Evolutionary conservation across 352 stramenopile species (phyloP).

Genomic region (Globisporangium ultimum): DNA sequence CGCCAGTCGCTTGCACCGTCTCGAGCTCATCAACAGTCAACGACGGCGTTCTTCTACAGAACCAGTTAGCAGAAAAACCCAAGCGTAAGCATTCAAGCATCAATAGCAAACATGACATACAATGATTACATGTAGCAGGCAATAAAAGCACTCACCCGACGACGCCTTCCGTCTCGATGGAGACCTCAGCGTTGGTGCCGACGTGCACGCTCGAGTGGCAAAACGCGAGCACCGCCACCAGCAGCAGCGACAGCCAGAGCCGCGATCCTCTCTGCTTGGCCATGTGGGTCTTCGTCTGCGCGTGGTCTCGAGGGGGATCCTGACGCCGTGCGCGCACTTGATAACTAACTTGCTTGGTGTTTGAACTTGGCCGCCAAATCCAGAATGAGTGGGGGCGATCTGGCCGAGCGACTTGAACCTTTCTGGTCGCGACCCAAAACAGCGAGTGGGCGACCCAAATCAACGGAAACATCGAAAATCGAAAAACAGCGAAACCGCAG

Average conservation of each 20-base stretch:
- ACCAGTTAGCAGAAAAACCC: constrained; percentile 18
- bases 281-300: constrained; percentile 2
- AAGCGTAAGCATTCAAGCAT: constrained; percentile 12
- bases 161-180: constrained; percentile 33
- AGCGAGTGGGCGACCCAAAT: not conserved
- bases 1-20: constrained; percentile 35
- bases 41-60: constrained; percentile 26
- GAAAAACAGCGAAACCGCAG: not conserved
- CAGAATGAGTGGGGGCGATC: constrained; percentile 3
- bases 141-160: constrained; percentile 27
- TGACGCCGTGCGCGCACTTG: not conserved
- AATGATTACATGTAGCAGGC: not conserved
- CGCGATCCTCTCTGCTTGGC: constrained; percentile 12
- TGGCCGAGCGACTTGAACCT: not conserved
- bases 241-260: constrained; percentile 27
- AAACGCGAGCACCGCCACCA: constrained; percentile 34
- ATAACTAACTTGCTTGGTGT: not conserved
- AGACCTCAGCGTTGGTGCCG: constrained; percentile 28
- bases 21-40: constrained; percentile 47
- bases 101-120: not conserved
- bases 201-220: constrained; percentile 21
- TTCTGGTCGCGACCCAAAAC: constrained; percentile 5
- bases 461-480: constrained; percentile 1
- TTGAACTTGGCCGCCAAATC: constrained; percentile 1
- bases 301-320: not conserved